Base-by-base conservation (phyloP, 306 rosid genomes). In the Luffa acutangula region DNA sequence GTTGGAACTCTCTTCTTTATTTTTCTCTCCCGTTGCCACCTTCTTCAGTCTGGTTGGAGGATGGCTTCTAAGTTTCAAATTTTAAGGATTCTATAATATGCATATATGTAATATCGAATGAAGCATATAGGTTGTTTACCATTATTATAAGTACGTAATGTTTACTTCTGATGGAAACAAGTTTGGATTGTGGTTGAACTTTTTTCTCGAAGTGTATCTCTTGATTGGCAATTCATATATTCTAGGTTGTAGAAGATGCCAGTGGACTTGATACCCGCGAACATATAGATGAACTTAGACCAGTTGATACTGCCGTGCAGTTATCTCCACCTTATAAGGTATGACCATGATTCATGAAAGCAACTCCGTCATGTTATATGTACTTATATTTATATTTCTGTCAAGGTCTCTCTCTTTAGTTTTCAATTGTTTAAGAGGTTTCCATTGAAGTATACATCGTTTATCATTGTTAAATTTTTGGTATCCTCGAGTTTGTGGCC, bases 291-390 rank as follows among this genome's bases (percentile, higher is more conserved):
- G 53, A 71, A 12, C 76, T 71, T 21, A 46, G 58, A 43, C 41
- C 76, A 71, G 56, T 46, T 11, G 76, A 71, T 71, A 45, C 9
- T 17, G 34, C 59, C 0, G 49, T 34, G 33, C 20, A 34, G 25
- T 34, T 37, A 53, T 75, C 78, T 52, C 78, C 78, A 75, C 78
- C 64, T 75, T 75, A 75, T 53, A 51, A 75, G 78, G 78, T 75
- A 53, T 14, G 64, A 14, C 7, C 46, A n/a, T n/a, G n/a, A n/a
- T n/a, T n/a, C n/a, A n/a, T 75, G 18, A 56, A 53, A 36, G 36
- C 18, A 52, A 52, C 64, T 49, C 77, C 33, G 49, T 54, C 15
- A 7, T 34, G 45, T 52, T 48, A 36, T 17, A 5, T 36, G 33
- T 17, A 34, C 64, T 34, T 74, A 36, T 51, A 49, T 39, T 34